phyloP scores from a whole-genome alignment of 208 protist genomes.

The Acanthamoeba royreba region DNA sequence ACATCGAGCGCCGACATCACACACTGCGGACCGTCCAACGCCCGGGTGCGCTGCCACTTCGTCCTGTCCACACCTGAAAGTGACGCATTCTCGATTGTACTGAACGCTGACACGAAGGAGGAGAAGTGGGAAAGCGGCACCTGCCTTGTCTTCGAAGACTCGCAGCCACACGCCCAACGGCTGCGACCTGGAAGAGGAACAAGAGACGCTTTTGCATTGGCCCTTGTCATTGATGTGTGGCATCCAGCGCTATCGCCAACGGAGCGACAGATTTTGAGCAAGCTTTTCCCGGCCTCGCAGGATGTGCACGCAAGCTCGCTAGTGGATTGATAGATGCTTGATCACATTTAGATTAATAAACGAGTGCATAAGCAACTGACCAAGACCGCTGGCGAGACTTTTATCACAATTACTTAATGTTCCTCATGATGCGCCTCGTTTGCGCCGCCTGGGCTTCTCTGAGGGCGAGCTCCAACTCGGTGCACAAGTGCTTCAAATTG shows the following conservation, averaged over 20 bases:
- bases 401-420: slow-evolving; percentile 53
- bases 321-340: neutral
- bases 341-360: no score
- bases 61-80: neutral
- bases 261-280: neutral
- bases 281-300: neutral
- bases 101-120: neutral
- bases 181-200: neutral
- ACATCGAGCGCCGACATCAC: no score
- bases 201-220: neutral
- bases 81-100: neutral
- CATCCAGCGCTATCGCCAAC: neutral
- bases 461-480: slow-evolving; percentile 21
- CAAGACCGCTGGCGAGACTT: no score
- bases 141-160: neutral
- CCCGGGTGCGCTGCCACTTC: neutral
- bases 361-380: no score
- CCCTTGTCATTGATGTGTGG: neutral
- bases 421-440: slow-evolving; percentile 38
- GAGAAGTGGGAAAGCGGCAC: neutral
- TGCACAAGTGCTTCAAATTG: slow-evolving; percentile 50
- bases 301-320: neutral
- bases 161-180: neutral
- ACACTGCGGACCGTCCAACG: neutral
- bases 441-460: slow-evolving; percentile 23